phyloP scores from a whole-genome alignment of 2,329 filamentous ascomycete species.

The Clarireedia paspali region DNA sequence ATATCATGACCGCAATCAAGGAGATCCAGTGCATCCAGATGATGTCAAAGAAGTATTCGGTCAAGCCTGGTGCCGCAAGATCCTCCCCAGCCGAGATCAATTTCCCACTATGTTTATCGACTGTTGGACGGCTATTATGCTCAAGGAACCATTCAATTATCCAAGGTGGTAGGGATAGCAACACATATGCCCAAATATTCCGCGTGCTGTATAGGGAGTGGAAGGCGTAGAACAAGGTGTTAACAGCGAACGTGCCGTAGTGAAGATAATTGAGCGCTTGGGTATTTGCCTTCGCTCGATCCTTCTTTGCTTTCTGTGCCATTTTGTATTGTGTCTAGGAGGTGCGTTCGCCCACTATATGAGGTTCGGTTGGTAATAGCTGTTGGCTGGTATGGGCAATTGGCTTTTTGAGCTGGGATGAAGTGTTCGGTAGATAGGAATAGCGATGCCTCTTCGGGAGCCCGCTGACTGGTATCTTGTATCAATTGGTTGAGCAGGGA shows the following conservation, averaged over 20 bases:
- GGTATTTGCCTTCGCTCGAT: constrained; percentile 70
- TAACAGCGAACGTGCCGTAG: constrained; percentile 63
- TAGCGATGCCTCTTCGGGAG: too few species aligned
- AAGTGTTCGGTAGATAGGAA: neutral
- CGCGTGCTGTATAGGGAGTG: constrained; percentile 56
- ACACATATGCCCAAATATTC: constrained; percentile 58
- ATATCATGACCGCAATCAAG: constrained; percentile 60
- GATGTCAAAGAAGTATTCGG: constrained; percentile 97
- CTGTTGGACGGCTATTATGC: constrained; percentile 70
- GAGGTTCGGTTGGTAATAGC: neutral
- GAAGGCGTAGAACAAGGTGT: constrained; percentile 66
- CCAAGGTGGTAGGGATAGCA: constrained; percentile 68
- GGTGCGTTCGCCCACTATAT: too few species aligned
- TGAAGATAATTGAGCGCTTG: constrained; percentile 75
- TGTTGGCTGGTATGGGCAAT: neutral
- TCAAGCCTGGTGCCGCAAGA: constrained; percentile 77
- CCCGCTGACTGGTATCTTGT: too few species aligned
- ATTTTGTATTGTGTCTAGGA: constrained; percentile 11
- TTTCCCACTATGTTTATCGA: constrained; percentile 41
- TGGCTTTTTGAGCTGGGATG: neutral
- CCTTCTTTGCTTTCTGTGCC: constrained; percentile 32
- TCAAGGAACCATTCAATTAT: constrained; percentile 83
- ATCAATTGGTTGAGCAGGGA: too few species aligned
- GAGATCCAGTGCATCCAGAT: constrained; percentile 90
- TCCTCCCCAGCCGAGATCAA: constrained; percentile 79